A percentile compares a stretch with the other conserved stretches of the same genome.
phyloP scores from a whole-genome alignment of 257 asterid species.

The Solanum chmielewskii region DNA sequence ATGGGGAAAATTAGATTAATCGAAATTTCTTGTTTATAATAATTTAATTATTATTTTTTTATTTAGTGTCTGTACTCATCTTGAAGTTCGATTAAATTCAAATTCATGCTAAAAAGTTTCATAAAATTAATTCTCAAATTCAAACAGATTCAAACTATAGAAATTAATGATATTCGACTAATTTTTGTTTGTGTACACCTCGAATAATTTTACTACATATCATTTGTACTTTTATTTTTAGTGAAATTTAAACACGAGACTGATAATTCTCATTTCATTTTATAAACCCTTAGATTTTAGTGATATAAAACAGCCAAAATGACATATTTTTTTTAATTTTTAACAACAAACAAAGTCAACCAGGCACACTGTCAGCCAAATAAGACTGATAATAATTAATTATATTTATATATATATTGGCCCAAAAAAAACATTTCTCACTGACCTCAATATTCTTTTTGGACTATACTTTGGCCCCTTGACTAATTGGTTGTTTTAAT shows the following conservation, averaged over 20 bases:
- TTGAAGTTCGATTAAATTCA: too few relatives aligned
- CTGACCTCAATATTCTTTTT: not conserved
- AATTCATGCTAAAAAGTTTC: too few relatives aligned
- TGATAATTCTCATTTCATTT: not conserved
- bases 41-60: too few relatives aligned
- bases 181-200: accelerated
- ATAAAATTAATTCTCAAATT: too few relatives aligned
- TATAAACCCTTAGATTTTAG: not conserved
- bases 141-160: too few relatives aligned
- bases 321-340: not conserved
- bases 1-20: too few relatives aligned
- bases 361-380: not conserved
- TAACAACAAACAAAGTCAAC: not conserved
- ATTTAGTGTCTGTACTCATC: accelerated
- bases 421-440: not conserved
- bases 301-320: not conserved
- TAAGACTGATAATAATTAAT: not conserved
- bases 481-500: not conserved
- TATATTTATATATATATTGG: not conserved
- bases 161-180: too few relatives aligned
- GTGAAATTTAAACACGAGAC: not conserved
- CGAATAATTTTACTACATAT: too few relatives aligned
- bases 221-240: not conserved
- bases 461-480: not conserved
- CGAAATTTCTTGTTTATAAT: too few relatives aligned